Percentiles rank a stretch among this genome's conserved stretches.
Conservation (phyloP, 495 filamentous ascomycete species). For the Jackrogersella multiformis region DNA sequence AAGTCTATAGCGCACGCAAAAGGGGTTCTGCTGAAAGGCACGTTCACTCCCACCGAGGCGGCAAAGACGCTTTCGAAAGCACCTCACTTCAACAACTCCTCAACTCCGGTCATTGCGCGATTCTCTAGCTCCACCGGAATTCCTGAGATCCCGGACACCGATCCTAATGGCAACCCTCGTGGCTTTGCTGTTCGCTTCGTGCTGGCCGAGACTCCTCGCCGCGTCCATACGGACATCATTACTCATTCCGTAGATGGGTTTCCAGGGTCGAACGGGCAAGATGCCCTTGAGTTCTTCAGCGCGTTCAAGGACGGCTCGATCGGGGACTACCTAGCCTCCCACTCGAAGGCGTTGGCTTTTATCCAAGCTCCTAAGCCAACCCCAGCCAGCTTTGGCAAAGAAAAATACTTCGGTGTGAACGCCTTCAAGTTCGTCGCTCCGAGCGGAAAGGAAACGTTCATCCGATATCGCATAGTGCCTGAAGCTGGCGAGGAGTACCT, state of each 20-base stretch:
- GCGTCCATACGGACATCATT: conserved; percentile 65
- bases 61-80: conserved; percentile 58
- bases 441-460: conserved; percentile 53
- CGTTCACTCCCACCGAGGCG: conserved; percentile 57
- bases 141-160: conserved; percentile 60
- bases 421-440: conserved; percentile 59
- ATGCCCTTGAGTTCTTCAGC: conserved; percentile 59
- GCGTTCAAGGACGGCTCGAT: conserved; percentile 47
- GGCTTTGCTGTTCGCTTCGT: conserved; percentile 62
- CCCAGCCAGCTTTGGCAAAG: conserved; percentile 55
- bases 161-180: conserved; percentile 58
- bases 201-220: conserved; percentile 50
- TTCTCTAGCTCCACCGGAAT: conserved; percentile 65
- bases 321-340: conserved; percentile 51
- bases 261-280: conserved; percentile 57
- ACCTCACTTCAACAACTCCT: conserved; percentile 58
- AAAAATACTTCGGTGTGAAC: conserved; percentile 59
- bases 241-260: conserved; percentile 60
- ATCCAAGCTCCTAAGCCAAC: conserved; percentile 58
- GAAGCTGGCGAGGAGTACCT: conserved; percentile 49
- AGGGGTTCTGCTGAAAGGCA: conserved; percentile 58
- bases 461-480: conserved; percentile 59
- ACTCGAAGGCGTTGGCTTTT: conserved; percentile 58
- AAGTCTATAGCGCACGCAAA: conserved; percentile 59
- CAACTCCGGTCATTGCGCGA: conserved; percentile 59